Percentiles rank a stretch among this genome's conserved stretches.
phyloP scores from a whole-genome alignment of 352 stramenopile species.

The Phytopythium ostracodes region DNA sequence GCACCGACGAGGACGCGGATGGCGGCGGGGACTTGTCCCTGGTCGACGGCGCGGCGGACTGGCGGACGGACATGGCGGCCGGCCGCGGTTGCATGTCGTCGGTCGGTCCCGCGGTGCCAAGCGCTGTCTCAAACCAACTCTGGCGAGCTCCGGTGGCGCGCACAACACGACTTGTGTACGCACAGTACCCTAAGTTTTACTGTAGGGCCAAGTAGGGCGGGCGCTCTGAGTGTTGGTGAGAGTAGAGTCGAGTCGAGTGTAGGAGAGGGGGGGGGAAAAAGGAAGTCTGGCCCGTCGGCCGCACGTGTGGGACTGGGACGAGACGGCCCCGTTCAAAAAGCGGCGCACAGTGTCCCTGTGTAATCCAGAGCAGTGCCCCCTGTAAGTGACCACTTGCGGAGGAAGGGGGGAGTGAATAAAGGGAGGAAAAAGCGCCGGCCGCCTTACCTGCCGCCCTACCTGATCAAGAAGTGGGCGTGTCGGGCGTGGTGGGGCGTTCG shows the following conservation, averaged over 20 bases:
- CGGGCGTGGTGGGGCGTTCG: neutral
- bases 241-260: neutral
- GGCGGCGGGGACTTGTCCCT: conserved; percentile 2
- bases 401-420: no score
- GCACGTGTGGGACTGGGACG: conserved; percentile 1
- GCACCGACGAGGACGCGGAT: neutral
- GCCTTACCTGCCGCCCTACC: neutral
- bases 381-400: no score
- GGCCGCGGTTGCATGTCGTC: conserved; percentile 6
- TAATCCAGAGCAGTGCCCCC: no score
- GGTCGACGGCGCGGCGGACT: neutral
- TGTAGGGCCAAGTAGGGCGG: neutral
- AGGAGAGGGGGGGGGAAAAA: neutral
- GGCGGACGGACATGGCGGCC: conserved; percentile 1
- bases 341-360: neutral
- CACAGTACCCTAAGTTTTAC: no score
- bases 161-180: no score
- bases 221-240: conserved; percentile 1
- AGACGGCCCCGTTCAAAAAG: neutral
- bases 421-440: neutral
- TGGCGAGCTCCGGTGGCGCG: neutral
- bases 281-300: neutral
- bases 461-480: neutral
- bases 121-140: neutral
- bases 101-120: no score